phyloP scores from a whole-genome alignment of 176 grass and related monocot species.

The Lolium perenne region DNA sequence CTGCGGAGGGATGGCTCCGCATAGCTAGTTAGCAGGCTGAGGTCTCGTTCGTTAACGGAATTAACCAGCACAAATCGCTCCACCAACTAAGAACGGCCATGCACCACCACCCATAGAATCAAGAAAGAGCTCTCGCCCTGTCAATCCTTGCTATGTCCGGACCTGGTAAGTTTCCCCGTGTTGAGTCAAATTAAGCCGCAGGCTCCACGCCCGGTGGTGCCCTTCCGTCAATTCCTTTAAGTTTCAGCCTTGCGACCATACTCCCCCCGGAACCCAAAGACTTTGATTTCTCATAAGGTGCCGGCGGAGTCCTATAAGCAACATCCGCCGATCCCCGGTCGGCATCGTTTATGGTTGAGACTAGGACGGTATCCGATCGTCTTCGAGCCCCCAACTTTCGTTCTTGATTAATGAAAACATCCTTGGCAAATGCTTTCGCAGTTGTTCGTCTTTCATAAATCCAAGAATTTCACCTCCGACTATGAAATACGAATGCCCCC shows the following conservation, averaged over 20 bases:
- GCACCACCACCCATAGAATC: too few relatives aligned
- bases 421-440: conserved; percentile 79
- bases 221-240: conserved; percentile 42
- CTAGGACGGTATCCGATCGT: conserved; percentile 74
- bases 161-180: too few relatives aligned
- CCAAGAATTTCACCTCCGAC: conserved; percentile 76
- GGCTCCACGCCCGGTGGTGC: conserved; percentile 43
- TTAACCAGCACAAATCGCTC: too few relatives aligned
- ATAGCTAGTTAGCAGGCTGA: conserved; percentile 69
- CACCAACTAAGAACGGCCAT: too few relatives aligned
- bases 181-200: conserved; percentile 49
- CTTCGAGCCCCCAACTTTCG: conserved; percentile 69
- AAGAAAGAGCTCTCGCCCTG: too few relatives aligned
- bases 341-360: conserved; percentile 81
- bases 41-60: conserved; percentile 77
- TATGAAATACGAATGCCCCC: conserved; percentile 45
- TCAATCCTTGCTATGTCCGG: too few relatives aligned
- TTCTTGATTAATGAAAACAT: conserved; percentile 93
- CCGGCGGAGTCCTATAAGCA: conserved; percentile 71
- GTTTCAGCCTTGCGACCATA: conserved; percentile 15
- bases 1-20: conserved; percentile 58
- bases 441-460: conserved; percentile 90
- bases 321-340: conserved; percentile 75
- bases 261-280: conserved; percentile 9
- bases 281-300: conserved; percentile 60